phyloP scores from a whole-genome alignment of 2,329 filamentous ascomycete species.

The Penicillium sclerotiorum region DNA sequence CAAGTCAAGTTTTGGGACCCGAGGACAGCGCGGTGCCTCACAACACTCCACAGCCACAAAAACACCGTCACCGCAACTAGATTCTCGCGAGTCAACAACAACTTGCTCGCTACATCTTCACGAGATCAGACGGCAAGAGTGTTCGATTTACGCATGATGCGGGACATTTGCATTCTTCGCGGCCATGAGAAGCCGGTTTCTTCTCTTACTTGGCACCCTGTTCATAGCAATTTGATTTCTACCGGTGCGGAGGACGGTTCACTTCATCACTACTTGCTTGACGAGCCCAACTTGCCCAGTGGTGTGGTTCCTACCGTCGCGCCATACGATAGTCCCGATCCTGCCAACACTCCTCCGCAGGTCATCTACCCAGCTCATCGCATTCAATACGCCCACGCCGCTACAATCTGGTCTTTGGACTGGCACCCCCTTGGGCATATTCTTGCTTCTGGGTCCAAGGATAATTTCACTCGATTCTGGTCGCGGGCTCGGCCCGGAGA shows the following conservation, averaged over 20 bases:
- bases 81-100: conserved; percentile 83
- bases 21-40: conserved; percentile 84
- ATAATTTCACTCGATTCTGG: conserved; percentile 97
- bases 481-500: conserved; percentile 87
- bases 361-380: conserved; percentile 91
- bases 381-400: conserved; percentile 85
- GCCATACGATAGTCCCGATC: conserved; percentile 83
- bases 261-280: conserved; percentile 90
- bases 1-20: conserved; percentile 98
- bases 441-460: conserved; percentile 91
- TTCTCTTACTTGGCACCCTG: conserved; percentile 88
- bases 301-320: conserved; percentile 72
- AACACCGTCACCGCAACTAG: conserved; percentile 92
- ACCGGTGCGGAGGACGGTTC: conserved; percentile 90
- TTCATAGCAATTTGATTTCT: conserved; percentile 84
- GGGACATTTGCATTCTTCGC: conserved; percentile 88
- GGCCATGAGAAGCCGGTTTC: conserved; percentile 97
- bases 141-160: conserved; percentile 97
- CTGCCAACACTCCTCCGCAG: conserved; percentile 76
- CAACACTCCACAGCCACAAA: conserved; percentile 94
- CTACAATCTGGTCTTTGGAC: conserved; percentile 95
- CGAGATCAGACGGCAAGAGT: conserved; percentile 90
- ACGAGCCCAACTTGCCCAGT: conserved; percentile 84
- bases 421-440: conserved; percentile 98
- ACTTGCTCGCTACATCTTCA: conserved; percentile 87